Percentiles rank a stretch among this genome's conserved stretches.
Evolutionary conservation across 1,139 yeast genomes (phyloP).

Genomic region (Diutina siamensis): DNA sequence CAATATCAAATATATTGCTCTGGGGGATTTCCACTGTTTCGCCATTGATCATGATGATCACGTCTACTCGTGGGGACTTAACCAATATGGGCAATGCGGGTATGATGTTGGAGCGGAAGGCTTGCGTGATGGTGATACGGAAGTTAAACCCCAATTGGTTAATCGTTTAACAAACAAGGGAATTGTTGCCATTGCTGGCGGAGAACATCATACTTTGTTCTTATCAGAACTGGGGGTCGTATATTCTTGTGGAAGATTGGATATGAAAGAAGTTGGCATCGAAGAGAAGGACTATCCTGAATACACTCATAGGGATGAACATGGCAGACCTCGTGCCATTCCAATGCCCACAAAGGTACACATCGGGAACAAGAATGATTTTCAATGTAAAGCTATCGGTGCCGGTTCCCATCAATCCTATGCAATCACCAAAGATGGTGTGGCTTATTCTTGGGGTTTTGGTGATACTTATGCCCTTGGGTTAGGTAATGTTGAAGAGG

Average conservation of each 20-base stretch:
- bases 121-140: slow-evolving; percentile 69
- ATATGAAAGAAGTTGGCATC: slow-evolving; percentile 87
- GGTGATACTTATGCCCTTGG: slow-evolving; percentile 96
- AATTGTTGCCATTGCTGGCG: slow-evolving; percentile 65
- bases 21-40: slow-evolving; percentile 94
- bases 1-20: slow-evolving; percentile 67
- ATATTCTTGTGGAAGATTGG: slow-evolving; percentile 81
- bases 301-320: slow-evolving; percentile 63
- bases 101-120: slow-evolving; percentile 30
- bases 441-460: slow-evolving; percentile 93
- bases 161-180: slow-evolving; percentile 44
- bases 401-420: slow-evolving; percentile 89
- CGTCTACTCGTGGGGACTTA: slow-evolving; percentile 87
- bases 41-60: slow-evolving; percentile 68
- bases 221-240: slow-evolving; percentile 61
- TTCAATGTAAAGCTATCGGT: slow-evolving; percentile 49
- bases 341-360: slow-evolving; percentile 67
- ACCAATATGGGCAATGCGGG: slow-evolving; percentile 96
- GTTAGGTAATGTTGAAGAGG: slow-evolving; percentile 84
- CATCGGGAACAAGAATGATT: slow-evolving; percentile 18
- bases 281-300: slow-evolving; percentile 48
- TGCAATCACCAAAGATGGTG: slow-evolving; percentile 76
- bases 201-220: slow-evolving; percentile 89
- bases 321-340: slow-evolving; percentile 76
- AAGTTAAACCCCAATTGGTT: slow-evolving; percentile 68